phyloP scores from a whole-genome alignment of 2,329 filamentous ascomycete species.

The Ophiocordyceps camponoti-leonardi region DNA sequence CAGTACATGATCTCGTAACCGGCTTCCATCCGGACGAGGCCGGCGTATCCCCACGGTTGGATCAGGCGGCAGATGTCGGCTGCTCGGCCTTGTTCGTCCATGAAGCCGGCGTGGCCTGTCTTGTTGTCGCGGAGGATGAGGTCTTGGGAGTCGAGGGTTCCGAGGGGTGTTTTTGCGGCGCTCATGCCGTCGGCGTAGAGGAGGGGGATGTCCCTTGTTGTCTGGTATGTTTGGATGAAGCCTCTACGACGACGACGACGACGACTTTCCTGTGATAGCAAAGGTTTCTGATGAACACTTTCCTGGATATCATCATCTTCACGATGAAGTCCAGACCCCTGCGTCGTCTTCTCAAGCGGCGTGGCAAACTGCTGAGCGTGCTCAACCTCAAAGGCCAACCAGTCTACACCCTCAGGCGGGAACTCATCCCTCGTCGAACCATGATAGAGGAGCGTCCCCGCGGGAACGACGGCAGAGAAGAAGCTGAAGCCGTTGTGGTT shows the following conservation, averaged over 20 bases:
- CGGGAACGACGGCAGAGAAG: constrained; percentile 47
- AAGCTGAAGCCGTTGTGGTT: constrained; percentile 63
- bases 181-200: constrained; percentile 56
- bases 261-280: no score
- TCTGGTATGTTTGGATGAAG: constrained; percentile 50
- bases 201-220: constrained; percentile 37
- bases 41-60: constrained; percentile 39
- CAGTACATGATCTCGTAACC: constrained; percentile 58
- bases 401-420: constrained; percentile 39
- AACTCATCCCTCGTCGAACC: constrained; percentile 28
- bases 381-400: constrained; percentile 64
- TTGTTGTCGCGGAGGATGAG: constrained; percentile 31
- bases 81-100: constrained; percentile 34
- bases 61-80: constrained; percentile 36
- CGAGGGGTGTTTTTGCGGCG: constrained; percentile 46
- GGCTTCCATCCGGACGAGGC: constrained; percentile 48
- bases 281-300: no score
- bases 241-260: constrained; percentile 18
- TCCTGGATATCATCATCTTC: no score
- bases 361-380: constrained; percentile 29
- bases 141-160: constrained; percentile 53
- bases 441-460: constrained; percentile 51
- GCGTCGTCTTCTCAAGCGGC: neutral
- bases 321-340: neutral
- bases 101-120: neutral